phyloP scores from a whole-genome alignment of 768 basidiomycete genomes.

The Leccinellum rugosiceps region DNA sequence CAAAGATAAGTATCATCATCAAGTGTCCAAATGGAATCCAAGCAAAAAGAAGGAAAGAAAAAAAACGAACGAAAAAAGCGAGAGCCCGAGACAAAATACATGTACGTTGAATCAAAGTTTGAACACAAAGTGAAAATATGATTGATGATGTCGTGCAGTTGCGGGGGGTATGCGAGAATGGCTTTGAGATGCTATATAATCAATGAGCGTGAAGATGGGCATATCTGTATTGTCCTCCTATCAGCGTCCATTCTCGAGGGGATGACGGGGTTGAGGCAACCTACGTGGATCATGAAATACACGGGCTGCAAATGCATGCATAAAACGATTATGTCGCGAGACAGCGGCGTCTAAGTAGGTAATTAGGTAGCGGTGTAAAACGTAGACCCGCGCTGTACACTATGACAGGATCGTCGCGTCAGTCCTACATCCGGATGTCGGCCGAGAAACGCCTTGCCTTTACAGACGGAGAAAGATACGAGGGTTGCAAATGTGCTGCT shows the following conservation, averaged over 20 bases:
- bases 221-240: constrained; percentile 15
- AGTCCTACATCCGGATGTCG: not conserved
- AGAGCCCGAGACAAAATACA: constrained; percentile 6
- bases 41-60: not conserved
- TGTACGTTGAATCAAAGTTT: constrained; percentile 17
- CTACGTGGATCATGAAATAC: constrained; percentile 29
- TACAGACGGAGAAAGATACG: constrained; percentile 18
- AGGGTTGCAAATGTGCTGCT: not conserved
- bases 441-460: constrained; percentile 15
- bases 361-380: constrained; percentile 26
- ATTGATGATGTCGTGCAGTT: constrained; percentile 25
- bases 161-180: constrained; percentile 26
- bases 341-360: constrained; percentile 21
- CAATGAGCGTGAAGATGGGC: constrained; percentile 26
- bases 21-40: constrained; percentile 6
- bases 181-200: constrained; percentile 18
- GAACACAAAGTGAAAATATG: constrained; percentile 23
- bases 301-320: constrained; percentile 24
- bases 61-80: constrained; percentile 1
- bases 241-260: not conserved
- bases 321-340: constrained; percentile 28
- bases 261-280: not conserved
- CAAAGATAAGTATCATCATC: constrained; percentile 1
- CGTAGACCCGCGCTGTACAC: constrained; percentile 29
- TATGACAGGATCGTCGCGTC: constrained; percentile 3